Conservation (phyloP, 345 rosid genomes). For the Salix udensis region DNA sequence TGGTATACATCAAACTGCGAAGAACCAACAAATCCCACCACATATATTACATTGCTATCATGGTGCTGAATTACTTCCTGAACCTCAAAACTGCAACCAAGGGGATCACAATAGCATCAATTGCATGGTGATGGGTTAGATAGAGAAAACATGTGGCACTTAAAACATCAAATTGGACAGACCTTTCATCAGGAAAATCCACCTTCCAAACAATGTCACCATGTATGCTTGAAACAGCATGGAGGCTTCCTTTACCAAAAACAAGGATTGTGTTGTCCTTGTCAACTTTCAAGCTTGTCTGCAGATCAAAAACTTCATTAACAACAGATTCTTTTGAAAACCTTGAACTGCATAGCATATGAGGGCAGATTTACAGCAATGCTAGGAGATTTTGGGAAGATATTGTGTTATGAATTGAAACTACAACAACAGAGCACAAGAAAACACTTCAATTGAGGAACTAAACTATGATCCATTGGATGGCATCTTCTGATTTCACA, state of each 20-base stretch:
- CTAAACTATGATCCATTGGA: not conserved
- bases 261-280: conserved; percentile 62
- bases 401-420: not conserved
- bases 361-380: not conserved
- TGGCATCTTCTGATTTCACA: not conserved
- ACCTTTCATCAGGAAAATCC: conserved; percentile 82
- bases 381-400: not conserved
- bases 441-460: not conserved
- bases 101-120: conserved; percentile 17
- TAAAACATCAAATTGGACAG: conserved; percentile 23
- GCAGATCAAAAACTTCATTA: conserved; percentile 28
- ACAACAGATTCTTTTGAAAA: conserved; percentile 2
- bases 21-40: conserved; percentile 64
- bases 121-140: not conserved
- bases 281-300: conserved; percentile 62
- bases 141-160: not conserved
- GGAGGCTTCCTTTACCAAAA: conserved; percentile 66
- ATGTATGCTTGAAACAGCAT: conserved; percentile 78
- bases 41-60: conserved; percentile 46
- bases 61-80: conserved; percentile 61
- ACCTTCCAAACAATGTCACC: conserved; percentile 88
- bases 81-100: conserved; percentile 63
- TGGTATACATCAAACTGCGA: conserved; percentile 59
- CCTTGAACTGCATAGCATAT: not conserved
- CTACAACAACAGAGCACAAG: not conserved